Evolutionary conservation across 2,329 filamentous ascomycete genomes (phyloP).

Genomic region (Verticillium tricorpus): DNA sequence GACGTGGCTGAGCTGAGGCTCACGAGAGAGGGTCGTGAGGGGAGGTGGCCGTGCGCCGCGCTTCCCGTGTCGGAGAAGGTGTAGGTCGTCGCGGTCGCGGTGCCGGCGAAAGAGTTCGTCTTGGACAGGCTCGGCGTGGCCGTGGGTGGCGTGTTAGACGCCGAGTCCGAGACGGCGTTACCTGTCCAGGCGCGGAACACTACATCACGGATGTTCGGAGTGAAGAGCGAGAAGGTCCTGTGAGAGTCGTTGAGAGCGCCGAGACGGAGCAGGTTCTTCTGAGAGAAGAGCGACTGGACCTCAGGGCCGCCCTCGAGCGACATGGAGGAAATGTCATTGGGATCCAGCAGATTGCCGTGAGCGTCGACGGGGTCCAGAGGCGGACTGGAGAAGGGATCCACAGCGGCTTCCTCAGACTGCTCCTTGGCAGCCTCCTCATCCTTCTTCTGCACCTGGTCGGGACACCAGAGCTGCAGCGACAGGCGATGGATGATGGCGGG

Average conservation of each 20-base stretch:
- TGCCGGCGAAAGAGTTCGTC: conserved; percentile 58
- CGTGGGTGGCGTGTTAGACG: conserved; percentile 38
- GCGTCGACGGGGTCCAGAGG: conserved; percentile 79
- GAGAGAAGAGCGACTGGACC: conserved; percentile 85
- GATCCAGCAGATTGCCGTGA: conserved; percentile 71
- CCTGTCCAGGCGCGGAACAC: conserved; percentile 92
- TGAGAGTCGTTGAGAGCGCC: conserved; percentile 83
- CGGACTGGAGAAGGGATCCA: conserved; percentile 78
- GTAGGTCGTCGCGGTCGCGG: conserved; percentile 58
- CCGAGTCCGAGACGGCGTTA: conserved; percentile 58
- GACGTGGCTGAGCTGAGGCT: conserved; percentile 57
- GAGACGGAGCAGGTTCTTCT: conserved; percentile 84
- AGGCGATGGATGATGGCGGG: conserved; percentile 94
- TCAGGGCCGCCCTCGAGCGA: conserved; percentile 77
- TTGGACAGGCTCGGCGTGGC: conserved; percentile 53
- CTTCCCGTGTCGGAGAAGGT: conserved; percentile 71
- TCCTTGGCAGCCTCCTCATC: conserved; percentile 49
- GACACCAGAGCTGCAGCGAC: conserved; percentile 83
- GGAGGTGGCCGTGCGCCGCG: conserved; percentile 54
- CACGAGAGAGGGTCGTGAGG: conserved; percentile 64
- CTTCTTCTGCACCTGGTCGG: conserved; percentile 72
- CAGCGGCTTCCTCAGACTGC: conserved; percentile 51
- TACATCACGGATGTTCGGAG: conserved; percentile 82
- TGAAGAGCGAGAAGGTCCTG: conserved; percentile 85
- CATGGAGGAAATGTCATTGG: conserved; percentile 69